These are phyloP conservation scores for Phlyctochytrium bullatum DNA, from an alignment of 192 early-diverging fungal genomes.

Conservation along the genomic window DNA sequence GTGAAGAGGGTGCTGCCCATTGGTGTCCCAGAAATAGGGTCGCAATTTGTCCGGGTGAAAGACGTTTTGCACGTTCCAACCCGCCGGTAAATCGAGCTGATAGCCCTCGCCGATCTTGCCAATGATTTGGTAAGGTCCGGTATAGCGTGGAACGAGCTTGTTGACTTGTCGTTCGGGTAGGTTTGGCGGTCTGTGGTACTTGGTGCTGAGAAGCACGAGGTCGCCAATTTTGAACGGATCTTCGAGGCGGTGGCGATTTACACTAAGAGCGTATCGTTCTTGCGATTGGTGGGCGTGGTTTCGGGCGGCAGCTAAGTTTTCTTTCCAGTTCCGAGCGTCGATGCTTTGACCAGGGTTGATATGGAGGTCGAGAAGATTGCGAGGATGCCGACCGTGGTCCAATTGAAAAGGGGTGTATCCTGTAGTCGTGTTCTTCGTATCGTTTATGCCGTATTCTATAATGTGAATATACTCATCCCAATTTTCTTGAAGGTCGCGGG, in stretches of 20 bases:
- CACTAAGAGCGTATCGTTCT: slow-evolving; percentile 5
- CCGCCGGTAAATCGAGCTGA: slow-evolving; percentile 4
- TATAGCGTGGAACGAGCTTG: slow-evolving; percentile 1
- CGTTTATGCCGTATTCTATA: slow-evolving; percentile 51
- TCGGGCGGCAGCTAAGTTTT: neutral
- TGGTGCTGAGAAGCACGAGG: neutral
- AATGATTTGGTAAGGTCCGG: slow-evolving; percentile 11
- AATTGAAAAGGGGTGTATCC: slow-evolving; percentile 36
- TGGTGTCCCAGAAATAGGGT: neutral
- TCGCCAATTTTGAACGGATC: slow-evolving; percentile 18
- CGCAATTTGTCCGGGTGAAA: slow-evolving; percentile 12
- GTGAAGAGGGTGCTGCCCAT: slow-evolving; percentile 3
- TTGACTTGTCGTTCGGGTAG: neutral
- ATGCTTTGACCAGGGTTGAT: neutral
- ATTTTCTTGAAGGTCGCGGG: slow-evolving; percentile 32
- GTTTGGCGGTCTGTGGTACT: neutral
- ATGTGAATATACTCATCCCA: slow-evolving; percentile 38
- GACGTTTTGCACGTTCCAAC: slow-evolving; percentile 4
- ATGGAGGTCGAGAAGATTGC: slow-evolving; percentile 5
- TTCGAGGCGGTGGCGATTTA: slow-evolving; percentile 11
- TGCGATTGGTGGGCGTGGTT: slow-evolving; percentile 13
- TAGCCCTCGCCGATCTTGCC: neutral
- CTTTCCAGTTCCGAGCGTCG: neutral
- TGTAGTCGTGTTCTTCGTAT: slow-evolving; percentile 28
- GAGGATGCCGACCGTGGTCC: slow-evolving; percentile 18